Base-by-base conservation (phyloP, 805 yeast species). In the Saturnispora galanensis region DNA sequence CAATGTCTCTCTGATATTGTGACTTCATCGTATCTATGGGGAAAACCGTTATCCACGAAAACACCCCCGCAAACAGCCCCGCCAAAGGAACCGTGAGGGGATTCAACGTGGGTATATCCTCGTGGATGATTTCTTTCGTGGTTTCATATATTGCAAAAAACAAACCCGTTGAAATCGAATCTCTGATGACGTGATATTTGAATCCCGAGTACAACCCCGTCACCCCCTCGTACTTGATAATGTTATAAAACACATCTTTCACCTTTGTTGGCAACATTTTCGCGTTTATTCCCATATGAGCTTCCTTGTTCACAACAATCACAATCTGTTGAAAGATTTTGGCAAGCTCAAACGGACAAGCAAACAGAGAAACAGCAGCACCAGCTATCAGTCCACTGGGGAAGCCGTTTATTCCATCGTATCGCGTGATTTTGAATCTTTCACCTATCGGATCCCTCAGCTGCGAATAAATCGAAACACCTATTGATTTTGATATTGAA, bases 271-370 rank as follows among this genome's bases (percentile, higher is more conserved):
- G 61, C 43, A 65, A 47, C 48, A 46, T 39, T 48, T 53, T 42
- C 54, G 56, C 33, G 2, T 38, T 46, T 8, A 54, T 21, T 31
- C 47, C 46, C 12, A 42, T 33, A n/a, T 45, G 50, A n/a, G 49
- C 41, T 13, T 57, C 54, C 31, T 52, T 60, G 62, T 59, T 57
- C 6, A 74, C 75, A 36, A 77, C 55, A 17, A 68, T 52, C n/a
- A 70, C 79, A 33, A 86, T 74, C 59, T 86, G 95, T 32, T 90
- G 82, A 49, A 81, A 84, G 8, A 85, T 69, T 60, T 86, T 87
- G 39, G 90, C 79, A 62, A 84, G 76, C 60, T 86, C 96, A 58
- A 86, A 86, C 1, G 96, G 96, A 52, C 90, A 82, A 3, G 88
- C 84, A 59, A 79, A 76, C 5, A 71, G 31, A 3, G 86, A 71